Evolutionary conservation across 225 moss, liverwort and hornwort species (phyloP).

Genomic region (Physcomitrellopsis africana): DNA sequence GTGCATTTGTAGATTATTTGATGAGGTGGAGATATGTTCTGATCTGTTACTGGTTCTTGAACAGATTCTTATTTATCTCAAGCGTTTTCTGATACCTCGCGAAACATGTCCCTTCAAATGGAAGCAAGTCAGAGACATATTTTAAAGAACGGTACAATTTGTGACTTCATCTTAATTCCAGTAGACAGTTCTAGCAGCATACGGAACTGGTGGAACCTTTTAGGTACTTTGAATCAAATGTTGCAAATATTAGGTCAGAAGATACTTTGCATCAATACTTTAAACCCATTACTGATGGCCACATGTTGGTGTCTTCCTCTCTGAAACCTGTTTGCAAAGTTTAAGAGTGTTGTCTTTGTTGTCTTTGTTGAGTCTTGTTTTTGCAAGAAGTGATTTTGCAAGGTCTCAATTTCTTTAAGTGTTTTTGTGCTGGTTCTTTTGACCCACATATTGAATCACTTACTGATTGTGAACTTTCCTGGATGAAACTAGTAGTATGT

Average conservation of each 20-base stretch:
- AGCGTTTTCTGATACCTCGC: background rate
- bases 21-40: background rate
- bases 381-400: background rate
- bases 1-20: background rate
- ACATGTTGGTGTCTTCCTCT: conserved; percentile 15
- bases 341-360: background rate
- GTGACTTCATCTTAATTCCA: background rate
- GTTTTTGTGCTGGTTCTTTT: background rate
- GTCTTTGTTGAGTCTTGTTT: background rate
- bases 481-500: too few species aligned
- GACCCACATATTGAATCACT: too few species aligned
- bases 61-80: conserved; percentile 1
- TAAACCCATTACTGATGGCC: conserved; percentile 10
- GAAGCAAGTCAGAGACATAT: background rate
- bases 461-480: too few species aligned
- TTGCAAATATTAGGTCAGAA: background rate
- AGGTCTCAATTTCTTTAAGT: background rate
- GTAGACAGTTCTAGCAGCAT: background rate
- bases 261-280: background rate
- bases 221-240: background rate
- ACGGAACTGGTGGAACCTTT: conserved; percentile 5
- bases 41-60: background rate
- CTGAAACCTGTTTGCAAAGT: background rate
- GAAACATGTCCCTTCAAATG: background rate
- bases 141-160: background rate